Conservation (phyloP, 331 rosid species). For the Quercus phellos region DNA sequence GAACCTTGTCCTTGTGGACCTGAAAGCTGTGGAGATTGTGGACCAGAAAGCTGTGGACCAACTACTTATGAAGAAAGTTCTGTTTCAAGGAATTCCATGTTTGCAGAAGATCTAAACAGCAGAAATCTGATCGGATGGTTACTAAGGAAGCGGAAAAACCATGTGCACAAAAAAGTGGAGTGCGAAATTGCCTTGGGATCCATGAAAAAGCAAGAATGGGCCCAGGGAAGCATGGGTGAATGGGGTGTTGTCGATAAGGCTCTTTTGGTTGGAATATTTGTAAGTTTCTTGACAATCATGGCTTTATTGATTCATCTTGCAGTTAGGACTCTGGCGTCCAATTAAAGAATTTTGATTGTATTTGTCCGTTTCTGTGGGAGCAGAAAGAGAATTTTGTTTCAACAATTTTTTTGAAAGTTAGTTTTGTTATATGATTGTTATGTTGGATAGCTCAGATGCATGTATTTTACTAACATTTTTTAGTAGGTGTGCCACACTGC, state of each 20-base stretch:
- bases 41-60: constrained; percentile 53
- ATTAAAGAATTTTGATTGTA: constrained; percentile 17
- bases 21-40: constrained; percentile 63
- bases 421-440: neutral
- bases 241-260: constrained; percentile 66
- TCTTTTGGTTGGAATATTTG: constrained; percentile 74
- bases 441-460: neutral
- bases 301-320: constrained; percentile 44
- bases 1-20: constrained; percentile 57
- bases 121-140: constrained; percentile 59
- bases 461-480: neutral
- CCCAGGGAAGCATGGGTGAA: constrained; percentile 19
- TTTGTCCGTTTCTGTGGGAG: neutral
- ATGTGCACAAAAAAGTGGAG: constrained; percentile 31
- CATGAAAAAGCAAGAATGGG: constrained; percentile 30
- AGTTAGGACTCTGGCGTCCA: constrained; percentile 35
- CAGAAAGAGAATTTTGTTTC: neutral
- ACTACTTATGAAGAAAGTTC: constrained; percentile 18
- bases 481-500: neutral
- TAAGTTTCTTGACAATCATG: constrained; percentile 61
- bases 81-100: constrained; percentile 19
- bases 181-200: constrained; percentile 31
- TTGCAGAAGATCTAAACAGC: constrained; percentile 36
- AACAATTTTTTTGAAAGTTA: neutral
- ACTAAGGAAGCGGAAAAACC: constrained; percentile 57